Conservation (phyloP, 2,329 filamentous ascomycete species). For the Aspergillus carbonarius region DNA sequence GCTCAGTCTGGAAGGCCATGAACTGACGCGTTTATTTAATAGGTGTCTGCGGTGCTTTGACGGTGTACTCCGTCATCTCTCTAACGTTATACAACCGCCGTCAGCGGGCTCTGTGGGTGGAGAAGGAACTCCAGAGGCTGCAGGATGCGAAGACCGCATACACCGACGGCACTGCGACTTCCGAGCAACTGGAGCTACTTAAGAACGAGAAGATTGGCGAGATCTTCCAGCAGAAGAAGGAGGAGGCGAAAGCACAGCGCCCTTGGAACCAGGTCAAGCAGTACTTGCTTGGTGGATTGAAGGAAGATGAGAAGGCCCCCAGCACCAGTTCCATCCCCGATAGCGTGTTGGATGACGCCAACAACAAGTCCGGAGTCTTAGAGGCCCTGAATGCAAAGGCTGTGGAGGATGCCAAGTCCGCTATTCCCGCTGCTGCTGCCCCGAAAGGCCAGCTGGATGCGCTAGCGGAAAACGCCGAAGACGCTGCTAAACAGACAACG, state of each 20-base stretch:
- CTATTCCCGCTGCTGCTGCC: conserved; percentile 7
- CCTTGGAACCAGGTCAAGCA: conserved; percentile 40
- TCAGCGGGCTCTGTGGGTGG: conserved; percentile 62
- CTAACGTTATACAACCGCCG: conserved; percentile 67
- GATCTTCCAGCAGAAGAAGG: conserved; percentile 40
- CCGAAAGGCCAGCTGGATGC: conserved; percentile 34
- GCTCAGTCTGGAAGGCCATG: not conserved
- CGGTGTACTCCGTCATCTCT: conserved; percentile 64
- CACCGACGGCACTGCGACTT: conserved; percentile 39
- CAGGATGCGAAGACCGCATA: conserved; percentile 45
- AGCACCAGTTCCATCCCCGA: conserved; percentile 3
- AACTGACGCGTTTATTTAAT: conserved; percentile 3
- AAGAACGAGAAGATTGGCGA: conserved; percentile 47
- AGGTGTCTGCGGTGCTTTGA: conserved; percentile 61
- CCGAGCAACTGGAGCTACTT: conserved; percentile 45
- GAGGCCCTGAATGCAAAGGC: conserved; percentile 39
- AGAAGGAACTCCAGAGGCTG: conserved; percentile 46
- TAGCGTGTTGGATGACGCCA: conserved; percentile 8
- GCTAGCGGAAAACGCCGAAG: conserved; percentile 37
- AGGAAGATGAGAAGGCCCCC: conserved; percentile 31
- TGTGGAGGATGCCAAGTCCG: conserved; percentile 24
- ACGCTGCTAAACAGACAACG: conserved; percentile 35
- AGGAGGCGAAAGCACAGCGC: conserved; percentile 40
- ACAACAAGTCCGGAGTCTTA: conserved; percentile 29
- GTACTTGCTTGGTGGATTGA: conserved; percentile 41